These are phyloP conservation scores for Besnoitia besnoiti DNA, from an alignment of 169 alveolate species.

Conservation along the genomic window DNA sequence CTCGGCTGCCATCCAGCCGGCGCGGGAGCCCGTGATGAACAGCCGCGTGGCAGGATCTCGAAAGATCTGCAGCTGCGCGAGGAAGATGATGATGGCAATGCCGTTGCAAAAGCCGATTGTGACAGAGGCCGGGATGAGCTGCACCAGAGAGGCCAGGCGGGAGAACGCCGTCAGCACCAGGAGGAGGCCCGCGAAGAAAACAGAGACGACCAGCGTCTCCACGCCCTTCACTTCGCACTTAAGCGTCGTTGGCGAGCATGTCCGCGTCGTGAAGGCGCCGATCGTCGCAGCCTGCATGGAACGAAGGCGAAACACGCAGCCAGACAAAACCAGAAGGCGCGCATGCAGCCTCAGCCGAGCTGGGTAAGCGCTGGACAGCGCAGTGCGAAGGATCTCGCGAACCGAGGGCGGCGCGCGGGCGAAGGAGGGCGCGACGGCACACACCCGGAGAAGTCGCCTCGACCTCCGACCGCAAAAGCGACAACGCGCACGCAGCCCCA, in stretches of 20 bases:
- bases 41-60: conserved; percentile 76
- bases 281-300: background rate
- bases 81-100: conserved; percentile 71
- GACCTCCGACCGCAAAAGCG: too few relatives aligned
- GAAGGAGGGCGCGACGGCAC: too few relatives aligned
- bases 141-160: conserved; percentile 79
- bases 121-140: conserved; percentile 82
- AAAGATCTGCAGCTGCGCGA: conserved; percentile 82
- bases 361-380: background rate
- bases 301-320: background rate
- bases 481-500: too few relatives aligned
- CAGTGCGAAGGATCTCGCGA: too few relatives aligned
- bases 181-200: conserved; percentile 76
- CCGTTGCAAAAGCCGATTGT: conserved; percentile 85
- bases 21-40: conserved; percentile 73
- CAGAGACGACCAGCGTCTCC: conserved; percentile 66
- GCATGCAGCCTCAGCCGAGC: background rate
- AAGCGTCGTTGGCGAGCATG: conserved; percentile 66
- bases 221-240: conserved; percentile 48
- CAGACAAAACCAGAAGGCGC: background rate
- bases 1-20: conserved; percentile 27
- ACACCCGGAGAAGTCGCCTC: too few relatives aligned
- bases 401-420: too few relatives aligned
- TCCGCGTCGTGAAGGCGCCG: conserved; percentile 75
- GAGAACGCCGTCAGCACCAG: conserved; percentile 76